Evolutionary conservation across 495 filamentous ascomycete species (phyloP).

Genomic region (Gamarada debralockiae): DNA sequence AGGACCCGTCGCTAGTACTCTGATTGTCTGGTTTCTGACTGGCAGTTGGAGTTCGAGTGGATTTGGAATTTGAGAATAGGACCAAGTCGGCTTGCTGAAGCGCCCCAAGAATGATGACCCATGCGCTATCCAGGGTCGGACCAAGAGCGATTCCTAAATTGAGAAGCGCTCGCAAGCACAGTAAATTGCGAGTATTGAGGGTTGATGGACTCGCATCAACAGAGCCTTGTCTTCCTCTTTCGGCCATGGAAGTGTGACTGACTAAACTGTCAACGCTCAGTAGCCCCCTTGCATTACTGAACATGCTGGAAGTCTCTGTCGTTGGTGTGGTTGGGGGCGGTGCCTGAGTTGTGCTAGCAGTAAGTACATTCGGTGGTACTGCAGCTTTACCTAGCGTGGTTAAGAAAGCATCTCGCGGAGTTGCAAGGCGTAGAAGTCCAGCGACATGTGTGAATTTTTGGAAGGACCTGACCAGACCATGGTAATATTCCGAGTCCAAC

Average conservation of each 20-base stretch:
- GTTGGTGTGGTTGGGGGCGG: slow-evolving; percentile 36
- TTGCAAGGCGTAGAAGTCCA: slow-evolving; percentile 76
- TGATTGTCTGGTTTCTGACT: slow-evolving; percentile 31
- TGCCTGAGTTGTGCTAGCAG: slow-evolving; percentile 44
- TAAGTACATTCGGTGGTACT: slow-evolving; percentile 72
- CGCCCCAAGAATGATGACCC: slow-evolving; percentile 87
- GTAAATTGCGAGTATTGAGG: slow-evolving; percentile 81
- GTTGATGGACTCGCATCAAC: slow-evolving; percentile 43
- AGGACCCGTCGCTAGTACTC: slow-evolving; percentile 40
- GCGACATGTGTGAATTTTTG: slow-evolving; percentile 96
- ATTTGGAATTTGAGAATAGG: slow-evolving; percentile 56
- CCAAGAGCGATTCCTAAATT: slow-evolving; percentile 95
- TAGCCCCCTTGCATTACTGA: slow-evolving; percentile 59
- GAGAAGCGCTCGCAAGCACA: slow-evolving; percentile 84
- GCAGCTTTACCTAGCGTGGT: slow-evolving; percentile 92
- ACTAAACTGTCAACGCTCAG: slow-evolving; percentile 61
- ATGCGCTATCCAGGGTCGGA: slow-evolving; percentile 77
- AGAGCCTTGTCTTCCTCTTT: slow-evolving; percentile 50
- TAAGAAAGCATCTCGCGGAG: slow-evolving; percentile 89
- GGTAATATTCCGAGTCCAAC: slow-evolving; percentile 91
- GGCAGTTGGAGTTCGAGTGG: slow-evolving; percentile 35
- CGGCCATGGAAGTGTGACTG: slow-evolving; percentile 40
- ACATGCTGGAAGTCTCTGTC: slow-evolving; percentile 48
- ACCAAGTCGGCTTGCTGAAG: slow-evolving; percentile 88
- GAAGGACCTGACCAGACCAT: slow-evolving; percentile 86